These are phyloP conservation scores for Pisolithus tinctorius DNA, from an alignment of 768 basidiomycete species.

Conservation along the genomic window DNA sequence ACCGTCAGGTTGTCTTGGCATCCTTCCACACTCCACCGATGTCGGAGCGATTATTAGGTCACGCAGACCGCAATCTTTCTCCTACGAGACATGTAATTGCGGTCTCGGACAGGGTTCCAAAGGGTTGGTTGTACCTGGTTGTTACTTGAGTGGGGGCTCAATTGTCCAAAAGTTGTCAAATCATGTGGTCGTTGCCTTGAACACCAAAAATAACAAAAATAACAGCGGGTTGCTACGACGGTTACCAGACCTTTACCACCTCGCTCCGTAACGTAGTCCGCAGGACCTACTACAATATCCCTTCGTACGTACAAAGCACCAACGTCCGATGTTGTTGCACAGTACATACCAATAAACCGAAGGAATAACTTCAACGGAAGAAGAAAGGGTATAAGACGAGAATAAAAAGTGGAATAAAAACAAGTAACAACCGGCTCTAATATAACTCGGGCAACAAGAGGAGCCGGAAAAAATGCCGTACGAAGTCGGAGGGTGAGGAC, in stretches of 20 bases:
- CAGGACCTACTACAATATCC: slow-evolving; percentile 12
- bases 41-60: too few species aligned
- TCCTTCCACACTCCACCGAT: too few species aligned
- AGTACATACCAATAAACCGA: slow-evolving; percentile 8
- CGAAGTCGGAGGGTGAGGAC: too few species aligned
- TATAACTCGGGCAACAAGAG: background rate
- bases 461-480: background rate
- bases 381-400: slow-evolving; percentile 20
- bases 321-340: slow-evolving; percentile 18
- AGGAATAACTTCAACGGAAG: slow-evolving; percentile 1
- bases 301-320: slow-evolving; percentile 19
- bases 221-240: background rate
- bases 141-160: too few species aligned
- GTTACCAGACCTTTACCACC: background rate
- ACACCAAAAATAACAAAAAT: background rate
- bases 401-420: slow-evolving; percentile 3
- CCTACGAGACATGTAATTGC: too few species aligned
- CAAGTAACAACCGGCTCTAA: background rate
- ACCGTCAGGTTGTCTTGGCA: too few species aligned
- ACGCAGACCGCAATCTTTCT: too few species aligned
- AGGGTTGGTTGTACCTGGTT: too few species aligned
- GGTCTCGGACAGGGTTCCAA: too few species aligned
- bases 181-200: too few species aligned
- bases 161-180: too few species aligned
- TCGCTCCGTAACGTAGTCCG: slow-evolving; percentile 3